These are phyloP conservation scores for Pseudozyma sp. DNA, from an alignment of 1,284 basidiomycete species.

Conservation along the genomic window DNA sequence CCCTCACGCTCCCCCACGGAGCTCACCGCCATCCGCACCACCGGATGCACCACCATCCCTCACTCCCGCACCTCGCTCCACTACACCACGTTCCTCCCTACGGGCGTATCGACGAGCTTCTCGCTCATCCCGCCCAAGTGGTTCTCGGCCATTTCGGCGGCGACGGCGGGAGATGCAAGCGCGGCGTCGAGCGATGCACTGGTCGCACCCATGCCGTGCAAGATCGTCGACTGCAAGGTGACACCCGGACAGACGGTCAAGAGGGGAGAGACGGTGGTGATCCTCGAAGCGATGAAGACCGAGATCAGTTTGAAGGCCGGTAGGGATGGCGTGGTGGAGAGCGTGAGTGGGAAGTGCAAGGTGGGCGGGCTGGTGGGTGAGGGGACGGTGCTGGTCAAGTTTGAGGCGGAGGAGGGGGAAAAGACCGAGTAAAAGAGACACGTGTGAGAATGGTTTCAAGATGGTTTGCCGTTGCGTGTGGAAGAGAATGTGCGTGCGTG, in stretches of 20 bases:
- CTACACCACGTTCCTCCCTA: constrained; percentile 32
- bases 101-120: constrained; percentile 18
- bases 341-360: constrained; percentile 72
- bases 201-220: constrained; percentile 44
- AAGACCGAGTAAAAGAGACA: neutral
- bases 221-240: constrained; percentile 81
- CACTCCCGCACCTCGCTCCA: constrained; percentile 2
- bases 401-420: constrained; percentile 43
- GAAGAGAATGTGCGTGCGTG: too few species aligned
- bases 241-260: constrained; percentile 80
- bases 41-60: constrained; percentile 5
- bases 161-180: neutral
- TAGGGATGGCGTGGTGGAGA: constrained; percentile 76
- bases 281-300: constrained; percentile 95
- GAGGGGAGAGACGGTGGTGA: constrained; percentile 81
- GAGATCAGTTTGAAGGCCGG: constrained; percentile 77
- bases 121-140: constrained; percentile 14
- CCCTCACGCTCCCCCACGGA: neutral
- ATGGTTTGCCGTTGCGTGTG: too few species aligned
- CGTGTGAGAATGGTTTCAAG: neutral
- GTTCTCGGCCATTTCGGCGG: constrained; percentile 18
- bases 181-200: constrained; percentile 7
- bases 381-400: constrained; percentile 79
- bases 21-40: constrained; percentile 74
- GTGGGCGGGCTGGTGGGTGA: constrained; percentile 91